phyloP scores from a whole-genome alignment of 2,329 filamentous ascomycete species.

The Xylariales sp. region DNA sequence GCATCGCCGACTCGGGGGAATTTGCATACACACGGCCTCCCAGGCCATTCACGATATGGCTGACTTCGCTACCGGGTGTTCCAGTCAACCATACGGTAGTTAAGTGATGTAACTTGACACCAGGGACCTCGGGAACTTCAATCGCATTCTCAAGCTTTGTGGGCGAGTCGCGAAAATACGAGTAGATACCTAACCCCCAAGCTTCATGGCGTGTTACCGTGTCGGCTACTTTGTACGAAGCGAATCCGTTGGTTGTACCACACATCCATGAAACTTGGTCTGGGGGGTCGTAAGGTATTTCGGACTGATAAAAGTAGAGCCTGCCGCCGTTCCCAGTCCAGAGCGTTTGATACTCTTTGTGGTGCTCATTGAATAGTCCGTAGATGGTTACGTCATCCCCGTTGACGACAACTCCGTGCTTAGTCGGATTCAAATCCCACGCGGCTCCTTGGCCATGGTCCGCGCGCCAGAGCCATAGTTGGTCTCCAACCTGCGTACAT shows the following conservation, averaged over 20 bases:
- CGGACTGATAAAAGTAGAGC: slow-evolving; percentile 52
- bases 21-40: slow-evolving; percentile 48
- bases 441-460: slow-evolving; percentile 48
- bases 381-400: slow-evolving; percentile 49
- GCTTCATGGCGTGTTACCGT: slow-evolving; percentile 48
- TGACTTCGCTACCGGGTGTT: slow-evolving; percentile 48
- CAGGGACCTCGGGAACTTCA: slow-evolving; percentile 44
- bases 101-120: slow-evolving; percentile 48
- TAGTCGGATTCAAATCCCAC: slow-evolving; percentile 49
- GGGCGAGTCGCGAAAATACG: slow-evolving; percentile 51
- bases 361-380: slow-evolving; percentile 52
- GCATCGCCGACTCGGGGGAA: slow-evolving; percentile 48
- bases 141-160: slow-evolving; percentile 51
- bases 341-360: slow-evolving; percentile 50
- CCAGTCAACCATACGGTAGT: slow-evolving; percentile 51
- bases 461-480: slow-evolving; percentile 51
- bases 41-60: slow-evolving; percentile 48
- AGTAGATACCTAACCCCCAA: slow-evolving; percentile 51
- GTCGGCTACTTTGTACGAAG: slow-evolving; percentile 51
- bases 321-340: slow-evolving; percentile 50
- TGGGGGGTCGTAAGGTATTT: slow-evolving; percentile 51
- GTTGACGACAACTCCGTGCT: slow-evolving; percentile 49
- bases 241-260: slow-evolving; percentile 47
- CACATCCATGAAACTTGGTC: slow-evolving; percentile 48
- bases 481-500: slow-evolving; percentile 42